These are phyloP conservation scores for Larix kaempferi DNA, from an alignment of 75 land plant genomes.

Conservation along the genomic window DNA sequence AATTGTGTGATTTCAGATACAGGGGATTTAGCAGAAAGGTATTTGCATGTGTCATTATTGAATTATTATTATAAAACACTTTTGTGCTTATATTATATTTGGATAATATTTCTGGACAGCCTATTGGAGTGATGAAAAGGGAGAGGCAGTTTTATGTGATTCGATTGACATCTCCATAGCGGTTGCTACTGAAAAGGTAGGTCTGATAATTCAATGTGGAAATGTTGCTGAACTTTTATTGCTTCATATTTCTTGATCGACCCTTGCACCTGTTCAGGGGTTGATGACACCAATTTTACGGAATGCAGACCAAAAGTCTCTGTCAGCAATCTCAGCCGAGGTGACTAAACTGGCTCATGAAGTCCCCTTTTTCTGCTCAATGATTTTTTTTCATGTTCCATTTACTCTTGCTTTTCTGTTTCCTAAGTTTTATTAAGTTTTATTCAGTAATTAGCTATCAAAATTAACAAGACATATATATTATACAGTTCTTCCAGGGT, in stretches of 20 bases:
- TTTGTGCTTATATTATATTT: slow-evolving; percentile 5
- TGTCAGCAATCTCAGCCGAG: slow-evolving; percentile 86
- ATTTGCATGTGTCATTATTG: neutral
- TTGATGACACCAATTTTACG: slow-evolving; percentile 96
- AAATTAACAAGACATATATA: too few species aligned
- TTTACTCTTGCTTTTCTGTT: neutral
- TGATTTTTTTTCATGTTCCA: neutral
- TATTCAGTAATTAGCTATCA: neutral
- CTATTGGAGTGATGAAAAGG: slow-evolving; percentile 81
- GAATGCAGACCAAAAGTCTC: slow-evolving; percentile 89
- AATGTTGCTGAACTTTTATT: neutral
- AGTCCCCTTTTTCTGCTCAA: neutral
- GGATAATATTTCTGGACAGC: slow-evolving; percentile 33
- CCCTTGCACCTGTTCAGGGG: slow-evolving; percentile 49
- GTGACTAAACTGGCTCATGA: slow-evolving; percentile 26
- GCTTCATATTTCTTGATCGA: slow-evolving; percentile 4
- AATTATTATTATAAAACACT: neutral
- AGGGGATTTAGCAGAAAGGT: too few species aligned
- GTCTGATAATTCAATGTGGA: slow-evolving; percentile 6
- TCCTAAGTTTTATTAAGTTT: neutral
- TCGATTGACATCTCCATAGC: slow-evolving; percentile 93
- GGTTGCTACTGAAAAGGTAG: slow-evolving; percentile 97
- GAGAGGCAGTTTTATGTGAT: slow-evolving; percentile 45
- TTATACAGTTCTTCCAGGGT: too few species aligned
- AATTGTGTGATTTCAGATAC: neutral